Conservation (phyloP, 202 grass and related monocot genomes). For the Elaeis oleifera region DNA sequence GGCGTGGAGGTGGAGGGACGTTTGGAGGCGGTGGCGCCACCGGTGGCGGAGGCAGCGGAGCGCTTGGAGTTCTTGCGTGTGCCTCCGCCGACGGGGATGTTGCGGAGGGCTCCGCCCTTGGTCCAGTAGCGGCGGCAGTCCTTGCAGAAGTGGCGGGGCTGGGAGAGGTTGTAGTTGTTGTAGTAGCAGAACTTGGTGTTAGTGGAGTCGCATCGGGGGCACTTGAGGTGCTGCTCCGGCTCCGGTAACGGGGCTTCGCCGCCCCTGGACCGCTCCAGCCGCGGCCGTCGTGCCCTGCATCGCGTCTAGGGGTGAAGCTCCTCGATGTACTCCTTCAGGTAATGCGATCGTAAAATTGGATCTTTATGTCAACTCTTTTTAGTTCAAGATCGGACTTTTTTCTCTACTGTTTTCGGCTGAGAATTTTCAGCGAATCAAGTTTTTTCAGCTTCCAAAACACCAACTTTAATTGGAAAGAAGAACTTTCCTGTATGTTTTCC, state of each 20-base stretch:
- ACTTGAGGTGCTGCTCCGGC: slow-evolving; percentile 41
- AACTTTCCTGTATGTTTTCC: too few relatives aligned
- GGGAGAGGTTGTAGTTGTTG: slow-evolving; percentile 92
- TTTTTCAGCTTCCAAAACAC: too few relatives aligned
- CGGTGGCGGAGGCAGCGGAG: neutral
- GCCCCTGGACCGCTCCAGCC: neutral
- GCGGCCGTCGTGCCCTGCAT: too few relatives aligned
- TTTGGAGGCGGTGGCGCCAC: neutral
- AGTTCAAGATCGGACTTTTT: too few relatives aligned
- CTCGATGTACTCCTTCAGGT: too few relatives aligned
- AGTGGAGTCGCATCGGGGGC: slow-evolving; percentile 71
- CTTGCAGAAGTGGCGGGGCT: slow-evolving; percentile 90
- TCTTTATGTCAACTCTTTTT: too few relatives aligned
- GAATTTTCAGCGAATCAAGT: too few relatives aligned
- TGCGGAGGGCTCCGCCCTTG: slow-evolving; percentile 72
- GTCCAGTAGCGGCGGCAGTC: slow-evolving; percentile 91
- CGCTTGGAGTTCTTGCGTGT: slow-evolving; percentile 40
- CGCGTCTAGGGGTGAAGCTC: too few relatives aligned
- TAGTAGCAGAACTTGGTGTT: slow-evolving; percentile 99
- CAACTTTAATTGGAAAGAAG: too few relatives aligned
- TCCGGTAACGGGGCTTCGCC: slow-evolving; percentile 6
- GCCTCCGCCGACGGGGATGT: slow-evolving; percentile 74
- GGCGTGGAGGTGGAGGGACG: neutral
- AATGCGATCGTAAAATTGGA: too few relatives aligned
- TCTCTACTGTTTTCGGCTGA: too few relatives aligned